These are phyloP conservation scores for Allomyces macrogynus DNA, from an alignment of 192 early-diverging fungal genomes.

Conservation along the genomic window DNA sequence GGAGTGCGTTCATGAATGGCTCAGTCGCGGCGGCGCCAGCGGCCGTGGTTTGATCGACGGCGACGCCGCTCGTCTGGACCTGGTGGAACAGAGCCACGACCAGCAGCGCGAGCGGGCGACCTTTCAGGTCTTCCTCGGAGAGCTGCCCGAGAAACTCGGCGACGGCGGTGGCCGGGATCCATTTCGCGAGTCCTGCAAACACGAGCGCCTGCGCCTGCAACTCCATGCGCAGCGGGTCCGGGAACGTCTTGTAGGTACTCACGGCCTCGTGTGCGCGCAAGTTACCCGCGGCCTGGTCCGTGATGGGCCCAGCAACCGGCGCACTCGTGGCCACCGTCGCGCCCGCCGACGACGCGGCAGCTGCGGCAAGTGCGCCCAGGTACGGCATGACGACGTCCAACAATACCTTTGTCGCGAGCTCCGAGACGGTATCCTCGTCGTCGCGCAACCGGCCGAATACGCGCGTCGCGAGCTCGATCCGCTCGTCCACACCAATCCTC, in stretches of 20 bases:
- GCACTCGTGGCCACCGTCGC: not conserved
- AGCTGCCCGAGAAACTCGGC: not conserved
- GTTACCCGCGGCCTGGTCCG: no score
- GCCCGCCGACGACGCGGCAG: not conserved
- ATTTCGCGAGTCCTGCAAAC: not conserved
- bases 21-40: not conserved
- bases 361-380: not conserved
- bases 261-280: not conserved
- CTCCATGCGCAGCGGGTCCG: not conserved
- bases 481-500: not conserved
- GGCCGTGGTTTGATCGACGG: not conserved
- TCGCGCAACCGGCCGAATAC: not conserved
- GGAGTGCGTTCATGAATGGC: not conserved
- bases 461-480: not conserved
- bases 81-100: not conserved
- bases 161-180: not conserved
- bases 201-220: not conserved
- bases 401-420: not conserved
- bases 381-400: not conserved
- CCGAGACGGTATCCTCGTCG: not conserved
- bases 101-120: not conserved
- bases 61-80: not conserved
- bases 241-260: not conserved
- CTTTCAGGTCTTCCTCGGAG: not conserved
- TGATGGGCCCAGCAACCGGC: not conserved